A percentile compares a stretch with the other conserved stretches of the same genome.
These are phyloP conservation scores for Nitzschia putrida DNA, from an alignment of 108 stramenopile genomes.

Conservation along the genomic window DNA sequence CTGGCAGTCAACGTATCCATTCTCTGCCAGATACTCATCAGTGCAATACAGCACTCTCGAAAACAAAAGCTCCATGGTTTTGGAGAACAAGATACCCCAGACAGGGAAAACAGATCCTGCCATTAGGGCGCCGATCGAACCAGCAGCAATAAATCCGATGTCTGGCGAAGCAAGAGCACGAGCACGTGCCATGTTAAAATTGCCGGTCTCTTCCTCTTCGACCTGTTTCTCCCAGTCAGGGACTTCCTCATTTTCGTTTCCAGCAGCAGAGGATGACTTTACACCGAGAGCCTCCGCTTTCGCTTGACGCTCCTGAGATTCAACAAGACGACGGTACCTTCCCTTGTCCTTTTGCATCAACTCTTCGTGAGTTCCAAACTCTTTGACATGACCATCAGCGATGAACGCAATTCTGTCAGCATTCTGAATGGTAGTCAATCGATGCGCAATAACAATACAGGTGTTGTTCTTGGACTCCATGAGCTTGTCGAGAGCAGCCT, in stretches of 20 bases:
- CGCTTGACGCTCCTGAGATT: constrained; percentile 45
- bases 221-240: not conserved
- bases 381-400: constrained; percentile 78
- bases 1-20: constrained; percentile 38
- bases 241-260: not conserved
- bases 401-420: constrained; percentile 93
- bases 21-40: not conserved
- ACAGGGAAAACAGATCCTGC: constrained; percentile 74
- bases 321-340: constrained; percentile 70
- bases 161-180: not conserved
- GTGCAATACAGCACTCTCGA: constrained; percentile 43
- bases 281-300: no score
- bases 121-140: constrained; percentile 61
- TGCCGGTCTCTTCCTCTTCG: not conserved
- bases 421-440: constrained; percentile 90
- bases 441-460: constrained; percentile 92
- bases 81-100: constrained; percentile 67
- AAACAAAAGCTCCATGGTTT: constrained; percentile 67
- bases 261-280: no score
- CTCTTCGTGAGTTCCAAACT: constrained; percentile 91
- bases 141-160: constrained; percentile 11
- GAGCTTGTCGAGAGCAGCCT: constrained; percentile 84
- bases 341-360: constrained; percentile 57
- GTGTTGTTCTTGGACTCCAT: constrained; percentile 72
- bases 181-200: not conserved